phyloP scores from a whole-genome alignment of 805 yeast species.

The Teunomyces stri region DNA sequence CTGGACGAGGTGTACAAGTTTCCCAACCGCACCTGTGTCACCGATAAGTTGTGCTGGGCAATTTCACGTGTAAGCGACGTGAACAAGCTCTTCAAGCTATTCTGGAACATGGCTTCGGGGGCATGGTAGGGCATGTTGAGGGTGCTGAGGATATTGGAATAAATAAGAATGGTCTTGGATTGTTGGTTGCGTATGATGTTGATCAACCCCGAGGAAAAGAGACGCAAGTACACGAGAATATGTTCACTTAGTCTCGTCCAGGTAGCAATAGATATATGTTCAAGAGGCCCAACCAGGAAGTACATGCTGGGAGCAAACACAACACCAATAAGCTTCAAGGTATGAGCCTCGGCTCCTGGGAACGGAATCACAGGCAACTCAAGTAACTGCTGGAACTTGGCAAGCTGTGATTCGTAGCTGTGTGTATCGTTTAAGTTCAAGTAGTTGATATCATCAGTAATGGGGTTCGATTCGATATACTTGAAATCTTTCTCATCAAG shows the following conservation, averaged over 20 bases:
- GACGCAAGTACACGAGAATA: constrained; percentile 46
- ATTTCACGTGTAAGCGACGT: constrained; percentile 36
- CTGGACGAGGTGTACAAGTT: constrained; percentile 30
- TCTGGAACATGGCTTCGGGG: constrained; percentile 55
- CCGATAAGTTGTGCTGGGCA: constrained; percentile 30
- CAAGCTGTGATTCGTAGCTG: constrained; percentile 47
- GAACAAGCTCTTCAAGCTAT: constrained; percentile 39
- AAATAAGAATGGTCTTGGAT: constrained; percentile 49
- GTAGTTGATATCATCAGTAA: constrained; percentile 67
- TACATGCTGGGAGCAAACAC: constrained; percentile 67
- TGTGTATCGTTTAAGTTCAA: constrained; percentile 51
- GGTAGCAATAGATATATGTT: constrained; percentile 47
- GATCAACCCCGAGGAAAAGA: constrained; percentile 56
- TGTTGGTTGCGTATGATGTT: constrained; percentile 50
- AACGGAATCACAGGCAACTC: constrained; percentile 57
- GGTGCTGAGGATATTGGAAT: constrained; percentile 55
- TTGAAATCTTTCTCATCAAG: constrained; percentile 56
- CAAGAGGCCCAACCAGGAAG: constrained; percentile 68
- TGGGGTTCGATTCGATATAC: constrained; percentile 52
- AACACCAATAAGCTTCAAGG: constrained; percentile 59
- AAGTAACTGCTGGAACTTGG: constrained; percentile 48
- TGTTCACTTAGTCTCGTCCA: constrained; percentile 53
- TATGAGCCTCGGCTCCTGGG: constrained; percentile 55
- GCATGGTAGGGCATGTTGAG: constrained; percentile 61
- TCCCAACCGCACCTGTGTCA: constrained; percentile 42